Percentiles rank a stretch among this genome's conserved stretches.
These are phyloP conservation scores for Botrytis pseudocinerea DNA, from an alignment of 2,329 filamentous ascomycete genomes.

Conservation along the genomic window DNA sequence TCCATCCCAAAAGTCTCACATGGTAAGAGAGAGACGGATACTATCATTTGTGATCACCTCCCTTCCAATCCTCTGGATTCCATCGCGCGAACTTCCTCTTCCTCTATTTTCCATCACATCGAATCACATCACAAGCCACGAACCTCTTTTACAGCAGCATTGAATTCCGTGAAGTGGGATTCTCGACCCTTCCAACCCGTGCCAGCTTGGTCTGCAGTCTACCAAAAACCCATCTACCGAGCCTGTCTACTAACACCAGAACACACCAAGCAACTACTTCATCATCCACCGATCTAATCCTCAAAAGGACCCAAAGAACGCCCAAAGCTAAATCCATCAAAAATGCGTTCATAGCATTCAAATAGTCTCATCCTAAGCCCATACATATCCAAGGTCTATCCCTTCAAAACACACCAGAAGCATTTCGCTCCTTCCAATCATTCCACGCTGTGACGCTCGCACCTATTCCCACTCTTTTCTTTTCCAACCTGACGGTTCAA, in stretches of 20 bases:
- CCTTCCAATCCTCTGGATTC: neutral
- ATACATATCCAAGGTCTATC: neutral
- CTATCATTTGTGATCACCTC: neutral
- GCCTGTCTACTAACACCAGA: neutral
- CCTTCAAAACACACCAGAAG: neutral
- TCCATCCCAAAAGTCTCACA: neutral
- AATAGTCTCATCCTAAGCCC: neutral
- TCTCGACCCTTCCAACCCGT: neutral
- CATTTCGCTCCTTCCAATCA: neutral
- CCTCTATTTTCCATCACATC: neutral
- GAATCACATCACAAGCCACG: neutral
- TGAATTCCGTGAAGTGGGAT: neutral
- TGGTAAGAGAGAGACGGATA: neutral
- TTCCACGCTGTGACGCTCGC: neutral
- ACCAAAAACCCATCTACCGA: neutral
- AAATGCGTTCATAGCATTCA: conserved; percentile 5
- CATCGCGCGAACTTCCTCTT: neutral
- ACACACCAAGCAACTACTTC: neutral
- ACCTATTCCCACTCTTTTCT: neutral
- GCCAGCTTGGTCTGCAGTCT: neutral
- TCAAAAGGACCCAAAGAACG: neutral
- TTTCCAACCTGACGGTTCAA: neutral
- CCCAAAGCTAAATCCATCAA: neutral
- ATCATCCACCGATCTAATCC: neutral
- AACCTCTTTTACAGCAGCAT: neutral